Base-by-base conservation (phyloP, 2,329 filamentous ascomycete genomes). In the Phyllosticta paracitricarpa region DNA sequence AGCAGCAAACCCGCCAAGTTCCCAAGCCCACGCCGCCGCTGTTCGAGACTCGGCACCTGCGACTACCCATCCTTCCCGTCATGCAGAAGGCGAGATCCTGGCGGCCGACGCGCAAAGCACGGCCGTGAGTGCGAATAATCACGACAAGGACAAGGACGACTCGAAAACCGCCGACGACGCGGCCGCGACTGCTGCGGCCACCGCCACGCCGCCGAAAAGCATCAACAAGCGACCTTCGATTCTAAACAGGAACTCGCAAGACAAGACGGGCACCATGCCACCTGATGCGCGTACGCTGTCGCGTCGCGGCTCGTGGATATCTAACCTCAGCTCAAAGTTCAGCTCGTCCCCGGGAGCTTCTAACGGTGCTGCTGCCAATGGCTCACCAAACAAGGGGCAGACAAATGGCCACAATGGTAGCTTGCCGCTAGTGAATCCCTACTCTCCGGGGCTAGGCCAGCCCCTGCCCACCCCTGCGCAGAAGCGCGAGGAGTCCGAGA, bases 281-380 rank as follows among this genome's bases (percentile, higher is more conserved):
- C 70, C 69, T 56, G 71, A 73, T 28, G 30, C 65, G 9, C 71
- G 67, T 61, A 62, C 65, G 28, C 61, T 33, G 12, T 70, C 69
- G 59, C 83, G 91, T 65, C 77, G 84, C 61, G 87, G 86, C 64
- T 96, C 92, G 14, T 99, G 94, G 94, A 92, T 97, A 69, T 90
- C 89, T 61, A 96, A 86, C 70, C 85, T 97, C 66, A 95, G 91
- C 65, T 93, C 90, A 66, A 97, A 96, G 72, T 96, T 97, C 77
- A 91, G 89, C 2, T 85, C 84, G 28, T 78, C 78, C 19, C 73
- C 70, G 73, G 81, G 68, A 65, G 68, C 66, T 58, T 68, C 68
- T 2, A 61, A 61, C 55, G 26, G 33, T 1, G 58, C 53, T 24
- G 51, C 19, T 28, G 22, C 51, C n/a, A 56, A 56, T 35, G 54